Percentiles rank a stretch among this genome's conserved stretches.
Evolutionary conservation across 805 yeast genomes (phyloP).

Genomic region (Schizosaccharomyces octosporus): DNA sequence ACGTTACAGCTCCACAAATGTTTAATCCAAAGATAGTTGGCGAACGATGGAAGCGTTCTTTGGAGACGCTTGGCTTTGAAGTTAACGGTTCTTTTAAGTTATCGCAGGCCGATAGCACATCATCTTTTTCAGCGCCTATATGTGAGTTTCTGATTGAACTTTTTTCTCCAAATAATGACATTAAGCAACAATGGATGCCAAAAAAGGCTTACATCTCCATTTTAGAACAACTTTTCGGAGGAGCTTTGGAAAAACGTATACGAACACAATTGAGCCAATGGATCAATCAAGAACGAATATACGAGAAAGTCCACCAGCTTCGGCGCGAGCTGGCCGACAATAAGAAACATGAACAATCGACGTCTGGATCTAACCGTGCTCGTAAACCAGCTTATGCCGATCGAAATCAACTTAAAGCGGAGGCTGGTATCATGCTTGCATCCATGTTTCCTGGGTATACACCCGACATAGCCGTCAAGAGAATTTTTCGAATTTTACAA

Average conservation of each 20-base stretch:
- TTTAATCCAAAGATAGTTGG: not conserved
- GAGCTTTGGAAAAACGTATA: not conserved
- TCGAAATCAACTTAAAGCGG: not conserved
- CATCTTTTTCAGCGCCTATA: not conserved
- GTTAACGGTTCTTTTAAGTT: not conserved
- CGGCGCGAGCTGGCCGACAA: not conserved
- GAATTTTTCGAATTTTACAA: not conserved
- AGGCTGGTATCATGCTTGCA: slow-evolving; percentile 2
- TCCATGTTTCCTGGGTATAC: slow-evolving; percentile 1
- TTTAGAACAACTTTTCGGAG: not conserved
- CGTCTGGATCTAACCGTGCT: not conserved
- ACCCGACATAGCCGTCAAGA: not conserved
- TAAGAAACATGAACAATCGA: not conserved
- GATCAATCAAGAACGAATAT: not conserved
- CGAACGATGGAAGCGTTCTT: not conserved
- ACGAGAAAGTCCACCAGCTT: not conserved
- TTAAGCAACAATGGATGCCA: not conserved
- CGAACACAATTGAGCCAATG: not conserved
- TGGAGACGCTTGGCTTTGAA: not conserved
- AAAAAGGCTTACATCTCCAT: not conserved
- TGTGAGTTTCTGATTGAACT: not conserved
- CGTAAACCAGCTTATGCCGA: not conserved
- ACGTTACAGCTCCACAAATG: not conserved
- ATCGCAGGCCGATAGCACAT: not conserved
- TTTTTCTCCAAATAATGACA: not conserved